These are phyloP conservation scores for Perilla frutescens DNA, from an alignment of 257 asterid species.

Conservation along the genomic window DNA sequence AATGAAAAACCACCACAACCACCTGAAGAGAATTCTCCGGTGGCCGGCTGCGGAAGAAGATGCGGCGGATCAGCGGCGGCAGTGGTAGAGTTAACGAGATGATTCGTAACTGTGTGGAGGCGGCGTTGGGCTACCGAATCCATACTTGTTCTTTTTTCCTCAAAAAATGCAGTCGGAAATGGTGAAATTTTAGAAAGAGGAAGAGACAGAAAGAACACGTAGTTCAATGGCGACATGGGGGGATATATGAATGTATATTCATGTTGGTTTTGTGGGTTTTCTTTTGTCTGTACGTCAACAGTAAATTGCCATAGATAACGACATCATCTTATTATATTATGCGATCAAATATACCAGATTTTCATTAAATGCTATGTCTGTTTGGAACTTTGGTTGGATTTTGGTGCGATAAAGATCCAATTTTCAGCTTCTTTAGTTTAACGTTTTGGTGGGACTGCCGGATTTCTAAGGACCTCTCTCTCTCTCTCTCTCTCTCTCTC, in stretches of 20 bases:
- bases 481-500: too few species aligned
- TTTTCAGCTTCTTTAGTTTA: conserved; percentile 6
- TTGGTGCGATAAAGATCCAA: background rate
- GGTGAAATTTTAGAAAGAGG: conserved; percentile 5
- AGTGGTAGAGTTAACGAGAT: conserved; percentile 36
- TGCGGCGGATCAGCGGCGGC: conserved; percentile 35
- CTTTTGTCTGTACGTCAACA: conserved; percentile 4
- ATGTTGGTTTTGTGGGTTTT: conserved; percentile 1
- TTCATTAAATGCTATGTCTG: background rate
- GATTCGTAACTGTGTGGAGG: conserved; percentile 44
- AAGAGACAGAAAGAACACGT: background rate
- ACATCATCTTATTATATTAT: background rate
- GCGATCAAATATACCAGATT: background rate
- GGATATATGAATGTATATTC: conserved; percentile 13
- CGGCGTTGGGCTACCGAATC: conserved; percentile 54
- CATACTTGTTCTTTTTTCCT: background rate
- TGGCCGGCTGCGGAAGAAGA: conserved; percentile 41
- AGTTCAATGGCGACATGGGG: conserved; percentile 1
- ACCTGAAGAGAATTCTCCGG: conserved; percentile 54
- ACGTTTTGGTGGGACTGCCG: conserved; percentile 25
- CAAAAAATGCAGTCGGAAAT: background rate
- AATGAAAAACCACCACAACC: background rate
- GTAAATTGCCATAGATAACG: conserved; percentile 18
- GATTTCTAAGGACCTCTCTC: background rate
- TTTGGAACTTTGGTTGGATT: background rate